Conservation (phyloP, 2,329 filamentous ascomycete species). For the Amauroascus verrucosus region DNA sequence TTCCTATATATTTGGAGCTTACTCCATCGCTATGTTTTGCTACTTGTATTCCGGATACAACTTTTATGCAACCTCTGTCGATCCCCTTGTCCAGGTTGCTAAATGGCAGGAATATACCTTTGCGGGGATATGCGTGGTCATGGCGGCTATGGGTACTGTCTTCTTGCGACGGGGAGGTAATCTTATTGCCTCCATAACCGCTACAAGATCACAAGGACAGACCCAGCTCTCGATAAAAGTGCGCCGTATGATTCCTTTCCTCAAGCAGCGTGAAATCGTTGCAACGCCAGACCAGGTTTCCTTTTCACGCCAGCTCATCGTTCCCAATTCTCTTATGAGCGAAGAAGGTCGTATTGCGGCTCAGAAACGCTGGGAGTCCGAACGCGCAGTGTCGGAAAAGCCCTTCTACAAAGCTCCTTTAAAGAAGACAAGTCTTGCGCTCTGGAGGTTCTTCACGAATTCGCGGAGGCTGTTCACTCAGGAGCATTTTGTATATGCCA, state of each 20-base stretch:
- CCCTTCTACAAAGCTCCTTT: constrained; percentile 29
- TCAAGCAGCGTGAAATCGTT: constrained; percentile 24
- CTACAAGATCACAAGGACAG: constrained; percentile 34
- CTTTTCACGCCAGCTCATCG: constrained; percentile 27
- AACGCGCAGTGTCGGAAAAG: constrained; percentile 14
- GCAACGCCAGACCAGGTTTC: constrained; percentile 26
- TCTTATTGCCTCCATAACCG: constrained; percentile 48
- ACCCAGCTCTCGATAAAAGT: constrained; percentile 29
- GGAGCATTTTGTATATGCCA: constrained; percentile 33
- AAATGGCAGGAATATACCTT: constrained; percentile 51
- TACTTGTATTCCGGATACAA: constrained; percentile 44
- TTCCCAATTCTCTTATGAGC: constrained; percentile 17
- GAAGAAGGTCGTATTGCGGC: constrained; percentile 17
- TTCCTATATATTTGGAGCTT: constrained; percentile 52
- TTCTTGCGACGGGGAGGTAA: constrained; percentile 49
- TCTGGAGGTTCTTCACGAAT: constrained; percentile 28
- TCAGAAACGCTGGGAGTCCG: constrained; percentile 15
- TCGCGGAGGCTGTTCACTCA: constrained; percentile 32
- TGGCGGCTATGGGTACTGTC: constrained; percentile 51
- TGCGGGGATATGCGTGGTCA: constrained; percentile 48
- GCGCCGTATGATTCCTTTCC: constrained; percentile 31
- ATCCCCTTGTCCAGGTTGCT: constrained; percentile 44
- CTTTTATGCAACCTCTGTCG: constrained; percentile 41
- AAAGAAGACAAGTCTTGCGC: constrained; percentile 23
- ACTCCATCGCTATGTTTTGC: constrained; percentile 46